Evolutionary conservation across 1,284 basidiomycete species (phyloP).

Genomic region (Papiliotrema laurentii): DNA sequence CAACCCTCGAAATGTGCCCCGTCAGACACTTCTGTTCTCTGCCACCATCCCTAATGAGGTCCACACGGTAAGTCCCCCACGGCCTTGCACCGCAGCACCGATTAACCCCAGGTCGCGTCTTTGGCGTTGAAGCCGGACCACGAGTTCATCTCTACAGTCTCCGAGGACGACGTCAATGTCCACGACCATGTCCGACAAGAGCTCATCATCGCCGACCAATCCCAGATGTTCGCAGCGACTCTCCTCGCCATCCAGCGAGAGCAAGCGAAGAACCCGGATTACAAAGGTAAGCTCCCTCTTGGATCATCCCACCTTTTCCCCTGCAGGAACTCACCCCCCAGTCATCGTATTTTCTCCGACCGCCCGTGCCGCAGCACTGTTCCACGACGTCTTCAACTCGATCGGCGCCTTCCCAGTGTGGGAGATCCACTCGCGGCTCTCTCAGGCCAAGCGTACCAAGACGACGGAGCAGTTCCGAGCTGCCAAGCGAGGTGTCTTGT

Average conservation of each 20-base stretch:
- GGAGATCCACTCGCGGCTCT: slow-evolving; percentile 46
- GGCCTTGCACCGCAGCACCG: not conserved
- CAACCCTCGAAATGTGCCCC: slow-evolving; percentile 22
- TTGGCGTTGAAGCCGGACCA: slow-evolving; percentile 54
- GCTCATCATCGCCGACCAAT: slow-evolving; percentile 50
- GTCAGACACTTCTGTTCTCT: slow-evolving; percentile 52
- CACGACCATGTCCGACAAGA: slow-evolving; percentile 64
- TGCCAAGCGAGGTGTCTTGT: slow-evolving; percentile 50
- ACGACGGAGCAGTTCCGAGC: slow-evolving; percentile 56
- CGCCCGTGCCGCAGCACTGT: slow-evolving; percentile 59
- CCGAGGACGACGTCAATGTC: slow-evolving; percentile 60
- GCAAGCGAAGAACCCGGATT: slow-evolving; percentile 28
- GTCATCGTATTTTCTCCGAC: slow-evolving; percentile 66
- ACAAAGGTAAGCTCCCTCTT: slow-evolving; percentile 34
- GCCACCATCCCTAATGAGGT: slow-evolving; percentile 51
- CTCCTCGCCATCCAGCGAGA: slow-evolving; percentile 46
- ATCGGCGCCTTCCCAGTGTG: slow-evolving; percentile 24
- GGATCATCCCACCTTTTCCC: not conserved
- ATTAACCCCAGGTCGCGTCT: slow-evolving; percentile 49
- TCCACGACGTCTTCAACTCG: slow-evolving; percentile 52
- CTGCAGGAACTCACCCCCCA: slow-evolving; percentile 22
- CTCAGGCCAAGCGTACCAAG: slow-evolving; percentile 48
- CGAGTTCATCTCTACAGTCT: slow-evolving; percentile 61
- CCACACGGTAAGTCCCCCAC: slow-evolving; percentile 27
- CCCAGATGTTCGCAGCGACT: slow-evolving; percentile 52